Evolutionary conservation across 1,284 basidiomycete genomes (phyloP).

Genomic region (Volvariella volvacea): DNA sequence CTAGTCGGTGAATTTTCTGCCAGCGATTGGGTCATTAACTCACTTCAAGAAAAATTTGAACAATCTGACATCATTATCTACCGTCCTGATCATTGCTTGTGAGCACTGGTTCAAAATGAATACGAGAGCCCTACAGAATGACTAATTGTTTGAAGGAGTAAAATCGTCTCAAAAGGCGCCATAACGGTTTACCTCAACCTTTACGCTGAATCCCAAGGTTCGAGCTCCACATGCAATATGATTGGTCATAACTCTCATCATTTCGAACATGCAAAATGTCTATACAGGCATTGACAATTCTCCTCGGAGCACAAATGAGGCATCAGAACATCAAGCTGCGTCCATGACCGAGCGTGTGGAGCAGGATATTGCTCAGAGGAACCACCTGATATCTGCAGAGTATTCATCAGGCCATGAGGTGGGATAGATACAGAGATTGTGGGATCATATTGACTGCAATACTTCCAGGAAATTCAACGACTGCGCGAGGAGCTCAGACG

Average conservation of each 20-base stretch:
- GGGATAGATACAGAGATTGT: too few relatives aligned
- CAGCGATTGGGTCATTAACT: conserved; percentile 32
- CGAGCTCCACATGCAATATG: conserved; percentile 38
- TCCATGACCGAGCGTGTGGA: too few relatives aligned
- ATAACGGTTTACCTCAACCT: conserved; percentile 47
- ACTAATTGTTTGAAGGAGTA: conserved; percentile 33
- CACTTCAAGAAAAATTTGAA: conserved; percentile 21
- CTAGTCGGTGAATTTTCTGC: conserved; percentile 41
- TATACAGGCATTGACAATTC: background rate
- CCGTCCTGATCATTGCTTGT: conserved; percentile 25
- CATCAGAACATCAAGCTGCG: too few relatives aligned
- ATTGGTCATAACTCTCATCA: background rate
- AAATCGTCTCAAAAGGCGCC: conserved; percentile 51
- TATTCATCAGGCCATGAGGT: too few relatives aligned
- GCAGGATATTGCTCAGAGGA: too few relatives aligned
- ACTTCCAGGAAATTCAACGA: too few relatives aligned
- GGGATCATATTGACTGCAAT: too few relatives aligned
- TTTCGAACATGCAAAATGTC: background rate
- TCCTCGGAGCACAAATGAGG: too few relatives aligned
- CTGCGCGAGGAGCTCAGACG: too few relatives aligned
- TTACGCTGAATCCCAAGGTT: conserved; percentile 37
- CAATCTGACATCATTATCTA: conserved; percentile 17
- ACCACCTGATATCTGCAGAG: too few relatives aligned
- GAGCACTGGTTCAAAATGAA: background rate
- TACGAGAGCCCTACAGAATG: too few relatives aligned